Percentiles rank a stretch among this genome's conserved stretches.
These are phyloP conservation scores for Epithele typhae DNA, from an alignment of 768 basidiomycete species.

Conservation along the genomic window DNA sequence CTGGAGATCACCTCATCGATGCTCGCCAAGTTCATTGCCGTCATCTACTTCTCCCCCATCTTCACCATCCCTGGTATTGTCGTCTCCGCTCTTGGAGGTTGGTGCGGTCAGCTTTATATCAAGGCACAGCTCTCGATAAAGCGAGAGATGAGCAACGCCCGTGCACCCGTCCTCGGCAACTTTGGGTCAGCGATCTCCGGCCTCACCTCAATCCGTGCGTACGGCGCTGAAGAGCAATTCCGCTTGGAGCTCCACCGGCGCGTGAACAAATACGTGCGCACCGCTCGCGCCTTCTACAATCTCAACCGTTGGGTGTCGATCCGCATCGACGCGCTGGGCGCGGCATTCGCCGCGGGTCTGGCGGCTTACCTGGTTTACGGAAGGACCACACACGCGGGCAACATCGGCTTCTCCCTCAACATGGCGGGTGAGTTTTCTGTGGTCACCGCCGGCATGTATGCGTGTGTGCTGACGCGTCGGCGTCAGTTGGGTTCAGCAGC, in stretches of 20 bases:
- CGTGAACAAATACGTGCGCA: constrained; percentile 43
- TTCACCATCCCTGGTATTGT: constrained; percentile 38
- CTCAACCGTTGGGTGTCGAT: constrained; percentile 43
- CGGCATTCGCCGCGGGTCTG: constrained; percentile 43
- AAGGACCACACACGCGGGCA: constrained; percentile 35
- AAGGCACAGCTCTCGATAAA: constrained; percentile 54
- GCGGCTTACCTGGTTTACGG: constrained; percentile 52
- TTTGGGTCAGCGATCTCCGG: constrained; percentile 52
- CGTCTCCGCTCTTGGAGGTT: constrained; percentile 34
- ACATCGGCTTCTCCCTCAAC: constrained; percentile 35
- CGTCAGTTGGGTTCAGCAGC: constrained; percentile 50
- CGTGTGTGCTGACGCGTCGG: no score
- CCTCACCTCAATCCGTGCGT: constrained; percentile 47
- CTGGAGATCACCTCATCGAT: constrained; percentile 29
- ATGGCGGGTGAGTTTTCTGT: constrained; percentile 42
- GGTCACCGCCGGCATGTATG: no score
- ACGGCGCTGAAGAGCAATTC: constrained; percentile 45
- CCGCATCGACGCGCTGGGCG: constrained; percentile 53
- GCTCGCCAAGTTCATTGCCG: constrained; percentile 30
- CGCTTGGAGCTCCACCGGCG: constrained; percentile 36
- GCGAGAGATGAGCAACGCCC: constrained; percentile 50
- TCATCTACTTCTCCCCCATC: constrained; percentile 35
- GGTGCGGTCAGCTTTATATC: constrained; percentile 50
- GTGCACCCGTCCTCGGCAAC: constrained; percentile 46
- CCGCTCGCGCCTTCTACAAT: constrained; percentile 42